Percentiles rank a stretch among this genome's conserved stretches.
phyloP scores from a whole-genome alignment of 2,329 filamentous ascomycete genomes.

The Plenodomus lindquistii region DNA sequence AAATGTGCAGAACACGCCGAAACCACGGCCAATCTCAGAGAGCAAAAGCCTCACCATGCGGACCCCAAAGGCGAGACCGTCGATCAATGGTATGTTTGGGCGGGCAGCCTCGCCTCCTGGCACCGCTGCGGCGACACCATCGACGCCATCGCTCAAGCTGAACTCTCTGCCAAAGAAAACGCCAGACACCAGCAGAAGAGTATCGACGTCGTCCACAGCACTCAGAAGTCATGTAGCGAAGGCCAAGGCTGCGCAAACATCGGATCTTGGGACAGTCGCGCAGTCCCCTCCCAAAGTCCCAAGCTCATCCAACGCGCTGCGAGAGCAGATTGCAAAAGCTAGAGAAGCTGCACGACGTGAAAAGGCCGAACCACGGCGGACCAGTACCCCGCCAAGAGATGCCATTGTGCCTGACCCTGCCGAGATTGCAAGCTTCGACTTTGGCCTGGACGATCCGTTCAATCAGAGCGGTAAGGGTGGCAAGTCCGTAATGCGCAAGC shows the following conservation, averaged over 20 bases:
- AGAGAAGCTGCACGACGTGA: conserved; percentile 68
- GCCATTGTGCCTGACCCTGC: conserved; percentile 37
- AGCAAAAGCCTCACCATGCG: conserved; percentile 44
- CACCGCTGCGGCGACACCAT: conserved; percentile 12
- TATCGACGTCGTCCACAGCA: conserved; percentile 73
- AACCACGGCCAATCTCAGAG: conserved; percentile 34
- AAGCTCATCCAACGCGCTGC: conserved; percentile 78
- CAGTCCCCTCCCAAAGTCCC: conserved; percentile 43
- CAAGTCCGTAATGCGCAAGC: conserved; percentile 71
- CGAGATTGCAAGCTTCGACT: conserved; percentile 55
- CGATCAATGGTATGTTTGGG: conserved; percentile 40
- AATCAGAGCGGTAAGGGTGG: conserved; percentile 65
- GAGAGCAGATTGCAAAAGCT: conserved; percentile 91
- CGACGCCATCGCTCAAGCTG: conserved; percentile 23
- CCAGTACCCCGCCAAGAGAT: conserved; percentile 34
- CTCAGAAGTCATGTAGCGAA: conserved; percentile 91
- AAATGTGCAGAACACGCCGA: conserved; percentile 32
- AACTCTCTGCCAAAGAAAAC: conserved; percentile 35
- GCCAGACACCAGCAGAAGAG: conserved; percentile 42
- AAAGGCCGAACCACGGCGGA: conserved; percentile 27
- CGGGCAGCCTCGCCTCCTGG: conserved; percentile 38
- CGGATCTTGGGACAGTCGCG: conserved; percentile 9
- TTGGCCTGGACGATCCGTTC: conserved; percentile 70
- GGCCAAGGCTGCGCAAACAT: conserved; percentile 75
- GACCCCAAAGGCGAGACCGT: conserved; percentile 36